Conservation (phyloP, 495 filamentous ascomycete genomes). For the Friedmanniomyces simplex region DNA sequence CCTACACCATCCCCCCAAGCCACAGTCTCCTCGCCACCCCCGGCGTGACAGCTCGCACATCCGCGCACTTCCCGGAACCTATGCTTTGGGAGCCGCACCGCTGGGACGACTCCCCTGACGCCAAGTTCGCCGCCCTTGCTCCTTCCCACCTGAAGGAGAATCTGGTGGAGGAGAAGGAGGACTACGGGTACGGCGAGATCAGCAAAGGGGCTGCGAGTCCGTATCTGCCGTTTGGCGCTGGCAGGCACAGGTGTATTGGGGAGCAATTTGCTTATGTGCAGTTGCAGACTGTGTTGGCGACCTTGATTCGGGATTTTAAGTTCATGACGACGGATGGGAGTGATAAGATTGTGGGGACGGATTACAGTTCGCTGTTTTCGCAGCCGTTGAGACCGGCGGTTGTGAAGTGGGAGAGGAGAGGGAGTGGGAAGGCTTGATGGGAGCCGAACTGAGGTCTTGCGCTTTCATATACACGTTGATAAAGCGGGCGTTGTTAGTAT, state of each 20-base stretch:
- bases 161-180: slow-evolving; percentile 57
- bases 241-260: slow-evolving; percentile 88
- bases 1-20: slow-evolving; percentile 62
- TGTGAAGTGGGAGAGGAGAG: slow-evolving; percentile 25
- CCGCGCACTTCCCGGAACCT: slow-evolving; percentile 71
- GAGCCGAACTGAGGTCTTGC: not conserved
- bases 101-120: slow-evolving; percentile 52
- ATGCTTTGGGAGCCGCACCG: slow-evolving; percentile 76
- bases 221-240: slow-evolving; percentile 91
- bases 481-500: not conserved
- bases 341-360: slow-evolving; percentile 59
- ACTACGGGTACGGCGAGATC: slow-evolving; percentile 91
- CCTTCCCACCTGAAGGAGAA: slow-evolving; percentile 32
- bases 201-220: slow-evolving; percentile 78
- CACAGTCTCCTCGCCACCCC: slow-evolving; percentile 76
- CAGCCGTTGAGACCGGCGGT: slow-evolving; percentile 23
- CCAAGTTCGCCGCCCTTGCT: slow-evolving; percentile 21
- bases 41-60: slow-evolving; percentile 59
- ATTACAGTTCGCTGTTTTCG: slow-evolving; percentile 49
- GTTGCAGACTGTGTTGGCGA: slow-evolving; percentile 73
- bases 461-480: no score
- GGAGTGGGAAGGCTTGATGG: slow-evolving; percentile 10
- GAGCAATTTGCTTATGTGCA: slow-evolving; percentile 96
- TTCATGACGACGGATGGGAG: slow-evolving; percentile 58
- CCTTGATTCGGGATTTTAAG: slow-evolving; percentile 63